These are phyloP conservation scores for Salvia miltiorrhiza DNA, from an alignment of 257 asterid genomes.

Conservation along the genomic window DNA sequence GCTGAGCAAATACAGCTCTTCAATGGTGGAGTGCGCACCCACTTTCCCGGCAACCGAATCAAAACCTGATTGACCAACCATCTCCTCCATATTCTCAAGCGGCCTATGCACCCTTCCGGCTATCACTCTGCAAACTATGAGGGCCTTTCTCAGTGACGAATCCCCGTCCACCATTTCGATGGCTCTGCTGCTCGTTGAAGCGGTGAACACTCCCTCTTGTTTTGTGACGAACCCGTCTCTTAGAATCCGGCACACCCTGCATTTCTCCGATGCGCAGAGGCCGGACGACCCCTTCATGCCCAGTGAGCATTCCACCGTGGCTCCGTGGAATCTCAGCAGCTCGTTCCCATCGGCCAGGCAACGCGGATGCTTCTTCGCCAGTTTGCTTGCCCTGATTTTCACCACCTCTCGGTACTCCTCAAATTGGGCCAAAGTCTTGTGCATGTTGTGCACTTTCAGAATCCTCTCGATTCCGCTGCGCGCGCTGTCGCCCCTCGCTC, in stretches of 20 bases:
- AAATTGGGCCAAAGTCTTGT: slow-evolving; percentile 66
- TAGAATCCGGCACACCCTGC: slow-evolving; percentile 67
- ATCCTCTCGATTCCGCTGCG: slow-evolving; percentile 58
- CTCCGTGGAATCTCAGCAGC: slow-evolving; percentile 71
- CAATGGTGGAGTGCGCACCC: slow-evolving; percentile 67
- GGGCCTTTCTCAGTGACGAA: slow-evolving; percentile 40
- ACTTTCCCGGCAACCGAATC: slow-evolving; percentile 93
- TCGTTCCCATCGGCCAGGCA: slow-evolving; percentile 98
- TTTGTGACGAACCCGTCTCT: slow-evolving; percentile 58
- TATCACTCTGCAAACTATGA: slow-evolving; percentile 84
- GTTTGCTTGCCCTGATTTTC: slow-evolving; percentile 71
- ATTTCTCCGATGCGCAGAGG: slow-evolving; percentile 54
- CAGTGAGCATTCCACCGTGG: slow-evolving; percentile 58
- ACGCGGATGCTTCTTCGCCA: slow-evolving; percentile 78
- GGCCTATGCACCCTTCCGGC: slow-evolving; percentile 96
- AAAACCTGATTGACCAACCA: slow-evolving; percentile 72
- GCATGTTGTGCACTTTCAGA: slow-evolving; percentile 92
- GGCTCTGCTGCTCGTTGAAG: slow-evolving; percentile 82
- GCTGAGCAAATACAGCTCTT: slow-evolving; percentile 79
- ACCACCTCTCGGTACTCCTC: slow-evolving; percentile 84
- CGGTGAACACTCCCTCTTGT: slow-evolving; percentile 78
- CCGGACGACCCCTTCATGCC: slow-evolving; percentile 55
- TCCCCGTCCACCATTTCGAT: slow-evolving; percentile 28
- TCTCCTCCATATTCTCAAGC: slow-evolving; percentile 61
- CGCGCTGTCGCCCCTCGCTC: slow-evolving; percentile 45